Base-by-base conservation (phyloP, 108 stramenopile genomes). In the Bacterosira constricta region DNA sequence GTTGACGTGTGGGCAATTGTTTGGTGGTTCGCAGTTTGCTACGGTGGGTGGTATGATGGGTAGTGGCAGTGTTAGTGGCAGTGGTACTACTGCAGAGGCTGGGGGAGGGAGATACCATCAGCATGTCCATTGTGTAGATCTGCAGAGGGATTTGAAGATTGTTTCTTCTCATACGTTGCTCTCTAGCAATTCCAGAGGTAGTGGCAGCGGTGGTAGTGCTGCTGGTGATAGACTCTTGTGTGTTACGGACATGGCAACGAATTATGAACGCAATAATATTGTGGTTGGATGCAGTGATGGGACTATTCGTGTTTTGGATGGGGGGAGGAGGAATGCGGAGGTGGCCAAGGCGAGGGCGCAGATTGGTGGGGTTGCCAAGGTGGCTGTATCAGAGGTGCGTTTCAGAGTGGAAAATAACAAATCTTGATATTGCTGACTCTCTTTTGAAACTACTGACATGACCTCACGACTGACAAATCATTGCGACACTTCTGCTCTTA, bases 211-310 rank as follows among this genome's bases (percentile, higher is more conserved):
- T 17, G n/a, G n/a, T n/a, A n/a, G n/a, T n/a, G n/a, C 0, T 1
- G 17, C 17, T 18, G 17, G 27, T 20, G 26, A 84, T 32, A 8
- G 17, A 56, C 17, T 7, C 13, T 51, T 83, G 34, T 79, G 83
- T 38, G 85, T 90, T 7, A 77, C 85, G n/a, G 85, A 81, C 44
- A 62, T 90, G 66, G 79, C 81, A 23, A 72, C 71, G 4, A 87
- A 86, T 67, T 62, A 83, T 21, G 77, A 78, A 2, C 71, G 78
- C 38, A 71, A 74, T 49, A 77, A 71, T 10, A 58, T 95, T 52
- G 80, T 95, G 25, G 88, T 85, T 29, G 94, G 89, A 11, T 92
- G 90, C 60, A 65, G 88, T 11, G 94, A 95, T 82, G 94, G 94
- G 9, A 83, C 88, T 8, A 67, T 95, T 21, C 85, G 88, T 21